phyloP scores from a whole-genome alignment of 805 yeast genomes.

The Komagataella phaffii region DNA sequence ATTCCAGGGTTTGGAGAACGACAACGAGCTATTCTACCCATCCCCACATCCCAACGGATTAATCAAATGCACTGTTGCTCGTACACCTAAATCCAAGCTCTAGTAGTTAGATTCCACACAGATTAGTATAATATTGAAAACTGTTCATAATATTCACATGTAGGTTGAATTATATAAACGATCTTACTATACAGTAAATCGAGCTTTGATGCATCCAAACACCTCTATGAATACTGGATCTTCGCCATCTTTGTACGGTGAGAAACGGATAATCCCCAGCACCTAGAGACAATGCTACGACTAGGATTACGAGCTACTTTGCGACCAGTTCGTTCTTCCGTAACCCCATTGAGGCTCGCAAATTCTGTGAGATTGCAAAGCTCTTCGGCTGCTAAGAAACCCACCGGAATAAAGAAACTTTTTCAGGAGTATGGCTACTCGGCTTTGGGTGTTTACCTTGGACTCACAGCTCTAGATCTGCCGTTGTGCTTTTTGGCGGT shows the following conservation, averaged over 20 bases:
- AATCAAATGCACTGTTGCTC: conserved; percentile 76
- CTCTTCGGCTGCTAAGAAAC: conserved; percentile 13
- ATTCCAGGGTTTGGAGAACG: conserved; percentile 76
- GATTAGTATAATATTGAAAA: background rate
- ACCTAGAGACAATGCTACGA: background rate
- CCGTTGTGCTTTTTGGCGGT: conserved; percentile 77
- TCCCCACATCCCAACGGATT: conserved; percentile 87
- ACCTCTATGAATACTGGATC: background rate
- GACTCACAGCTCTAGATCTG: conserved; percentile 59
- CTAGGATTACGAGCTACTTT: background rate
- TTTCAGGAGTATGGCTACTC: conserved; percentile 84
- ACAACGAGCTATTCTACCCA: conserved; percentile 80
- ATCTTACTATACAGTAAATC: background rate
- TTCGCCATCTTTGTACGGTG: background rate
- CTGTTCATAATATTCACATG: background rate
- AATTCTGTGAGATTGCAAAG: background rate
- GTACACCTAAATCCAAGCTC: conserved; percentile 43
- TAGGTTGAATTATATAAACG: background rate
- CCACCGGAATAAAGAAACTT: conserved; percentile 44
- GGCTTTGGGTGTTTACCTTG: conserved; percentile 76
- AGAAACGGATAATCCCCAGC: background rate
- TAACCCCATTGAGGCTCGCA: background rate
- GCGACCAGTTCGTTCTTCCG: background rate
- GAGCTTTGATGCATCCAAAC: background rate
- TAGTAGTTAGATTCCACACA: conserved; percentile 8